Base-by-base conservation (phyloP, 148 eudicot genomes). In the Cornus kousa region DNA sequence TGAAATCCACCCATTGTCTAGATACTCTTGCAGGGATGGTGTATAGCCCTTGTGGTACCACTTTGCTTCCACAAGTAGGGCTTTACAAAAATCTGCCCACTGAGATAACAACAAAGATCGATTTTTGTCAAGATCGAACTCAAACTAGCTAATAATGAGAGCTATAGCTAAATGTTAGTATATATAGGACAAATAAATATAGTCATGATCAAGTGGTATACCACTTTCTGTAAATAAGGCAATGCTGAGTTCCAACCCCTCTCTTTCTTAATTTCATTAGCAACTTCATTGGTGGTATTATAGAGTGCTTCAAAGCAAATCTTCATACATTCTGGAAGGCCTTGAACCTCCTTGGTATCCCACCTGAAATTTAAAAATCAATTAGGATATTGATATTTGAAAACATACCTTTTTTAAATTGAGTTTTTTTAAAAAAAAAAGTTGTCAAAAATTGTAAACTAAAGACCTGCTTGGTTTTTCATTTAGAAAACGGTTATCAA, bases 41-140 rank as follows among this genome's bases (percentile, higher is more conserved):
- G 79, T 74, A 6, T 80, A 33, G 3, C 78, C 35, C 70, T 28
- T 77, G 79, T 74, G 70, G 40, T 86, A 80, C 89, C 91, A 90
- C 70, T 73, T 35, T 46, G 89, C 93, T 83, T 90, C 93, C 40
- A 73, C 39, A 13, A 84, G 70, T 48, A 87, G 32, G 11, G 87
- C 80, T 71, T 82, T 82, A 79, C 90, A 90, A 71, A 87, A 88
- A 74, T 83, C 90, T 12, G 75, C 76, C 93, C 90, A 90, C 93
- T 90, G 79, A 60, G 1, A 35, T 16, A 43, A 48, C n/a, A 19
- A 7, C 5, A 17, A 22, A 33, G 53, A 11, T 28, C 28, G 28
- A 28, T 48, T 48, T 11, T 11, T 9, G 7, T 48, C 7, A 3
- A 48, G 7, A 48, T 7, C 1, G 53, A 48, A 48, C 9, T 11